Evolutionary conservation across 106 monocot species (phyloP).

Genomic region (Triglochin maritima): DNA sequence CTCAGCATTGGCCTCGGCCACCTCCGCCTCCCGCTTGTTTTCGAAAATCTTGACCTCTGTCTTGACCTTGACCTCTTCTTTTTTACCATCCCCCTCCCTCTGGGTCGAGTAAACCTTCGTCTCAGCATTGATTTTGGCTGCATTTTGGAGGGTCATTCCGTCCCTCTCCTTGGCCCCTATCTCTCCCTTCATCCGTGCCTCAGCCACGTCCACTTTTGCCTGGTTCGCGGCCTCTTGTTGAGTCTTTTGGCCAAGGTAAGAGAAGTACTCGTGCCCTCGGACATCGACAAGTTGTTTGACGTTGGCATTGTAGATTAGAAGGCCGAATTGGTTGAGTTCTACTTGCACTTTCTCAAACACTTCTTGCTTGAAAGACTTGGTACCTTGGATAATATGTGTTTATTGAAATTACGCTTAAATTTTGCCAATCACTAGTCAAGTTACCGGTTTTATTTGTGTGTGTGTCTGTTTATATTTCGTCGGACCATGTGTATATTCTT

Average conservation of each 20-base stretch:
- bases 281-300: constrained; percentile 68
- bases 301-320: constrained; percentile 58
- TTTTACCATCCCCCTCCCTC: constrained; percentile 49
- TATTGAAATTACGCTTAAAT: no score
- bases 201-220: constrained; percentile 62
- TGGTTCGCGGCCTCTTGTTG: constrained; percentile 64
- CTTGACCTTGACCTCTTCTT: constrained; percentile 48
- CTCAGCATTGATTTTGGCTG: constrained; percentile 61
- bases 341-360: constrained; percentile 59
- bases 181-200: constrained; percentile 71
- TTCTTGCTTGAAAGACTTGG: constrained; percentile 49
- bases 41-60: constrained; percentile 57
- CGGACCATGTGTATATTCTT: no score
- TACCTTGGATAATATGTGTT: constrained; percentile 13
- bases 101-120: constrained; percentile 51
- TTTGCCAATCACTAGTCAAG: no score
- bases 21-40: constrained; percentile 61
- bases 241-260: constrained; percentile 68
- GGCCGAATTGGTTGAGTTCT: constrained; percentile 60
- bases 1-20: constrained; percentile 54
- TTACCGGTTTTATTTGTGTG: no score
- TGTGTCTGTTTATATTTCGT: no score
- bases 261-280: constrained; percentile 56
- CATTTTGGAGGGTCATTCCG: constrained; percentile 49
- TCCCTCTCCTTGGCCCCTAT: constrained; percentile 50